Base-by-base conservation (phyloP, 306 rosid species). In the Cicer pinnatifidum region DNA sequence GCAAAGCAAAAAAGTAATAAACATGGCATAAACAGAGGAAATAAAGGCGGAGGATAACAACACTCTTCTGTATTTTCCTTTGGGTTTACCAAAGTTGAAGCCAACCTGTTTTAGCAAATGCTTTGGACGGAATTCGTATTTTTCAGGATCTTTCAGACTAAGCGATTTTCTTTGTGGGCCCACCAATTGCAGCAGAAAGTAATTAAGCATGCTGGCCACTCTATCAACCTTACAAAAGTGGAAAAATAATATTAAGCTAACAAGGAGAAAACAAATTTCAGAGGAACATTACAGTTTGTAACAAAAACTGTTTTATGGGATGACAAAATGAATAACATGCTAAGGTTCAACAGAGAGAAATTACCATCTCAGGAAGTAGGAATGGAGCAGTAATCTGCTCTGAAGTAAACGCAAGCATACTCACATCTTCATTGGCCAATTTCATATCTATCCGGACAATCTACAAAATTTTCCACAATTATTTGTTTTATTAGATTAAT, bases 161-260 rank as follows among this genome's bases (percentile, higher is more conserved):
- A 95, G 99, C 8, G 97, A 91, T 86, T 77, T 95, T 80, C 97
- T 88, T 76, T 95, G 99, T 57, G 99, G 99, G 70, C 99, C 99
- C 73, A 90, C 99, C 76, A 95, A 87, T 85, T 95, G 99, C 79
- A 91, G 81, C 75, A 95, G 84, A 85, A 95, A 95, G 67, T 95
- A 95, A 89, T 92, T 95, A 80, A 95, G 97, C 99, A 95, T 95
- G 82, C 99, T 92, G 59, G 99, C 99, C 73, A 95, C 99, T 81
- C 99, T 85, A 67, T 95, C 99, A 59, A 95, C 97, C 99, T 95
- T 84, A 68, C 70, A 77, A 72, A 71, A 43, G 75, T 52, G 38
- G 17, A 8, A 13, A 79, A 39, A 68, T 6, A 54, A 23, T 41
- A 79, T 9, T 50, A 13, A 56, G 39, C 43, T 67, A 12, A 37